Evolutionary conservation across 768 basidiomycete species (phyloP), one percentile per base, ranked within the genome.

Genomic region (Candolleomyces efflorescens): DNA sequence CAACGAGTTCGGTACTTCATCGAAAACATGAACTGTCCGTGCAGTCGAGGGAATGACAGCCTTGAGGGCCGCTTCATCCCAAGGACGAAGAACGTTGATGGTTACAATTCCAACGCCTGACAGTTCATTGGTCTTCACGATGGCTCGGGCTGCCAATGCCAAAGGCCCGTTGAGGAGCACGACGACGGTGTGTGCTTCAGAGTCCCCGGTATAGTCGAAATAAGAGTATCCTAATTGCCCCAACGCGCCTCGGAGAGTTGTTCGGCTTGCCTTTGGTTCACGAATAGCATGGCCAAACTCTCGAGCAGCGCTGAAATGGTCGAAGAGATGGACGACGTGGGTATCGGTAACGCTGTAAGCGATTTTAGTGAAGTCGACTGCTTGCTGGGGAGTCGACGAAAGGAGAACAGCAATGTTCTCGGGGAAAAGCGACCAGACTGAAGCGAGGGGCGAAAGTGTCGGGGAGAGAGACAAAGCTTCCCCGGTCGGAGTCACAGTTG

Each of bases 291-390:
- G 81, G 2, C 89, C 84, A 36, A 82, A 74, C 72, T 98, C 94
- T 23, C 96, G 86, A 36, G 86, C 78, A 32, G 85, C 79, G 60
- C 84, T 83, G 66, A 90, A 80, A 64, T 96, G 91, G 71, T 98
- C 94, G 67, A 98, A 94, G 43, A 98, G 74, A 69, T 98, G 94
- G 55, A 94, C 80, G 56, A 91, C 85, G 70, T 96, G 92, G 43
- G 75, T 80, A 18, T 74, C 69, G 15, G 79, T 78, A 51, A 90
- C 71, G 58, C 77, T 79, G 75, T 94, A 94, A n/a, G 92, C 78
- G 49, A 92, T 78, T 24, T 82, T 65, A 2, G 94, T 83, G 55
- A 93, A 82, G 65, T 92, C 89, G 48, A 87, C 81, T 15, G 90
- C 78, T 69, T 97, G 92, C 62, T 90, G 87, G 0, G 93, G 85